phyloP scores from a whole-genome alignment of 441 rosid genomes.

The Adansonia gregorii region DNA sequence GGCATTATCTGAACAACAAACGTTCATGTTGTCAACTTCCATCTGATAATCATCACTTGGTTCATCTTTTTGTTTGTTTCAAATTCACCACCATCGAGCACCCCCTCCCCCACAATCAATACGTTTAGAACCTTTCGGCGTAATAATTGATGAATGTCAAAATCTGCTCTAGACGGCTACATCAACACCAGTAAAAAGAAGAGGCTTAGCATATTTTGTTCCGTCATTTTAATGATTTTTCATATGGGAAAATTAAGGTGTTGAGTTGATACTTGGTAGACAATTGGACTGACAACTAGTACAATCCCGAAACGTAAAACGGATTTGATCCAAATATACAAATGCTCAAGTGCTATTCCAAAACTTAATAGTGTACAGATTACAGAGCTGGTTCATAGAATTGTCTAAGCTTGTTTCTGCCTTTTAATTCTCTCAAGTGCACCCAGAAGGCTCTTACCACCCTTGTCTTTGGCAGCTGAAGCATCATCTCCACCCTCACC shows the following conservation, averaged over 20 bases:
- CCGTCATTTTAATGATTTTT: background rate
- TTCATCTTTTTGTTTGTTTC: background rate
- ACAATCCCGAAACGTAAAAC: background rate
- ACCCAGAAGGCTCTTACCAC: conserved; percentile 63
- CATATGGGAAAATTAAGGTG: background rate
- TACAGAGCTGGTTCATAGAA: background rate
- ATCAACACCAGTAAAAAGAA: background rate
- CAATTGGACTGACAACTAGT: too few species aligned
- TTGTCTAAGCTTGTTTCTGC: conserved; percentile 40
- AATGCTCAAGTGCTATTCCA: background rate
- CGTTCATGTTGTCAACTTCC: background rate
- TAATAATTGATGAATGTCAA: background rate
- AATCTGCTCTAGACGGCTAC: background rate
- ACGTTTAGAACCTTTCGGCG: background rate
- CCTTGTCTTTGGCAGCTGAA: conserved; percentile 37
- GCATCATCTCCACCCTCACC: conserved; percentile 31
- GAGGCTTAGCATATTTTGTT: background rate
- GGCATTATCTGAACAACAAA: background rate
- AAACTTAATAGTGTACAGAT: background rate
- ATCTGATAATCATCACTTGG: background rate
- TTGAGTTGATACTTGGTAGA: too few species aligned
- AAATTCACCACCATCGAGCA: background rate
- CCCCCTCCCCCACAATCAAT: background rate
- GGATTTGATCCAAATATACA: conserved; percentile 9
- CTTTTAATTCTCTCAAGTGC: conserved; percentile 89